Conservation (phyloP, 345 rosid genomes). For the Trapa incisa region DNA sequence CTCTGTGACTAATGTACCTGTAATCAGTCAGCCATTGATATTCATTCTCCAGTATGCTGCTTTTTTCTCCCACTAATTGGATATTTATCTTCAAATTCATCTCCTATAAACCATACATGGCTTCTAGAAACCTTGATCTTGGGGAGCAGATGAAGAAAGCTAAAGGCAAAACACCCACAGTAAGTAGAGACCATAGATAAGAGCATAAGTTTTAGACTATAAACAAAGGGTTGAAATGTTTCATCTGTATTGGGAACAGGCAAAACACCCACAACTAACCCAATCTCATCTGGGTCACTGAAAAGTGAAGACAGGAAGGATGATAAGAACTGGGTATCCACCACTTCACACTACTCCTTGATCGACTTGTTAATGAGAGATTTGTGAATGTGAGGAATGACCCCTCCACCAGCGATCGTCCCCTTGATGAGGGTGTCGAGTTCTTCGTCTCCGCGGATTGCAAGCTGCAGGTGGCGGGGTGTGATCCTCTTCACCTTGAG, state of each 20-base stretch:
- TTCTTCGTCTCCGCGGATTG: constrained; percentile 11
- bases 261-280: background rate
- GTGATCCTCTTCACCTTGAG: constrained; percentile 11
- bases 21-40: background rate
- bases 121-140: background rate
- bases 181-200: too few relatives aligned
- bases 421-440: constrained; percentile 7
- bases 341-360: background rate
- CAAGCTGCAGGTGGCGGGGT: constrained; percentile 10
- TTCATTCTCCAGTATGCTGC: background rate
- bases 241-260: background rate
- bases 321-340: background rate
- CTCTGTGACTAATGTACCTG: background rate
- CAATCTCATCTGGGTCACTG: background rate
- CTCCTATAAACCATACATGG: background rate
- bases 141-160: too few relatives aligned
- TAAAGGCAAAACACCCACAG: too few relatives aligned
- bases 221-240: too few relatives aligned
- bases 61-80: background rate
- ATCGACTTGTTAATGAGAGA: constrained; percentile 12
- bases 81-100: background rate
- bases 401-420: constrained; percentile 6
- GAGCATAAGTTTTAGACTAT: too few relatives aligned
- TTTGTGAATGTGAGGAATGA: constrained; percentile 12
- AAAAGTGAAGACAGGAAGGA: background rate